These are phyloP conservation scores for Phytophthora sansomeana DNA, from an alignment of 352 stramenopile species.

Conservation along the genomic window DNA sequence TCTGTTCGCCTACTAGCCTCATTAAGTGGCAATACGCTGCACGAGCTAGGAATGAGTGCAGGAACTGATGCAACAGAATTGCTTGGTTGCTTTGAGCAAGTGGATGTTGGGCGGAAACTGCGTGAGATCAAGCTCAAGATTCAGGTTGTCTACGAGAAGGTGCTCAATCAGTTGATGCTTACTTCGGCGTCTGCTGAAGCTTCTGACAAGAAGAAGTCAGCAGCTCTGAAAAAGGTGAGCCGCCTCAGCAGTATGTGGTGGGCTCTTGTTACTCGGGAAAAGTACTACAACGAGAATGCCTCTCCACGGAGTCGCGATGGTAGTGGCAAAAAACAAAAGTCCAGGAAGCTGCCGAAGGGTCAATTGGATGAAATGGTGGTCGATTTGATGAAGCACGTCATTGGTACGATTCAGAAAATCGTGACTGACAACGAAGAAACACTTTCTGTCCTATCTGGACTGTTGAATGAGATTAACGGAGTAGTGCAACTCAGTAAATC, in stretches of 20 bases:
- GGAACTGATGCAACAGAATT: slow-evolving; percentile 99
- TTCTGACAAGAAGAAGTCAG: slow-evolving; percentile 37
- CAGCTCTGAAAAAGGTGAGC: slow-evolving; percentile 45
- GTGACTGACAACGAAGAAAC: slow-evolving; percentile 12
- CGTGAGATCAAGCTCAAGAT: slow-evolving; percentile 70
- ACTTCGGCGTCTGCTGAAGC: slow-evolving; percentile 24
- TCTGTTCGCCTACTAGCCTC: slow-evolving; percentile 75
- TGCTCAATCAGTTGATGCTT: slow-evolving; percentile 51
- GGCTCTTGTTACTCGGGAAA: slow-evolving; percentile 53
- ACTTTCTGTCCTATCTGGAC: slow-evolving; percentile 15
- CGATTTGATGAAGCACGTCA: slow-evolving; percentile 58
- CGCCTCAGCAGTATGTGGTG: slow-evolving; percentile 61
- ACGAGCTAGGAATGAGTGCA: slow-evolving; percentile 97
- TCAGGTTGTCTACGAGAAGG: slow-evolving; percentile 51
- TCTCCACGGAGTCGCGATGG: slow-evolving; percentile 1
- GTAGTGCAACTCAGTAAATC: slow-evolving; percentile 73
- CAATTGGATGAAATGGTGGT: slow-evolving; percentile 71
- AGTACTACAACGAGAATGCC: slow-evolving; percentile 41
- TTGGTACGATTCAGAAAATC: slow-evolving; percentile 44
- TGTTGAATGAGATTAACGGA: slow-evolving; percentile 40
- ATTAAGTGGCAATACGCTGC: slow-evolving; percentile 84
- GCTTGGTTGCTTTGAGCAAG: slow-evolving; percentile 99
- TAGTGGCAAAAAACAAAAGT: slow-evolving; percentile 26
- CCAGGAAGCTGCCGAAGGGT: slow-evolving; percentile 69
- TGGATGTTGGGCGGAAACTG: slow-evolving; percentile 90